These are phyloP conservation scores for Sphagnurus paluster DNA, from an alignment of 1,284 basidiomycete genomes.

Conservation along the genomic window DNA sequence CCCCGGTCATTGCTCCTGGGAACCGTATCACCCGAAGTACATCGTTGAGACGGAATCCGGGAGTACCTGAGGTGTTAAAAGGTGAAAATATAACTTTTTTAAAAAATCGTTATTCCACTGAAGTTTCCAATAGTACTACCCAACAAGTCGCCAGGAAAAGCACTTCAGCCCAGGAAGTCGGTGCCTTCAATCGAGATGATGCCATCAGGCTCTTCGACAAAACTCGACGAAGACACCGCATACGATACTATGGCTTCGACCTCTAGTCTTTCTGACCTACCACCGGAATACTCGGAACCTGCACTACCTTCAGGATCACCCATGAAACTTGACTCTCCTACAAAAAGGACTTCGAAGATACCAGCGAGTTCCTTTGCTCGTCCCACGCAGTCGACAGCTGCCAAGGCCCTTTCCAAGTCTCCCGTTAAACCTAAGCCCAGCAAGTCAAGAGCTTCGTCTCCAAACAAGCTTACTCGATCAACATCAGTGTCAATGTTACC, in stretches of 20 bases:
- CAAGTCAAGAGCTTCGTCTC: constrained; percentile 30
- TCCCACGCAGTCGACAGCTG: constrained; percentile 19
- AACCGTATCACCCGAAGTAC: constrained; percentile 33
- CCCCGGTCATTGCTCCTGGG: constrained; percentile 19
- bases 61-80: constrained; percentile 14
- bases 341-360: constrained; percentile 2
- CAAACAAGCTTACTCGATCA: constrained; percentile 34
- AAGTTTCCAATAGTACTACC: background rate
- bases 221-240: constrained; percentile 7
- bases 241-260: constrained; percentile 5
- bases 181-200: background rate
- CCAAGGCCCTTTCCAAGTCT: constrained; percentile 14
- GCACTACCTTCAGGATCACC: constrained; percentile 29
- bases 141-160: constrained; percentile 5
- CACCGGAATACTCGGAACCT: constrained; percentile 17
- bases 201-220: constrained; percentile 4
- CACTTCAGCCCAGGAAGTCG: background rate
- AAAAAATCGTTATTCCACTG: background rate
- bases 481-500: constrained; percentile 32
- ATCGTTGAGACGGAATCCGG: constrained; percentile 25
- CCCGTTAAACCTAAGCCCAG: constrained; percentile 20
- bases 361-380: constrained; percentile 15
- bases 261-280: constrained; percentile 11
- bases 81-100: constrained; percentile 8
- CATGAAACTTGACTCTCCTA: constrained; percentile 30